Evolutionary conservation across 2,329 filamentous ascomycete genomes (phyloP).

Genomic region (Colletotrichum tanaceti): DNA sequence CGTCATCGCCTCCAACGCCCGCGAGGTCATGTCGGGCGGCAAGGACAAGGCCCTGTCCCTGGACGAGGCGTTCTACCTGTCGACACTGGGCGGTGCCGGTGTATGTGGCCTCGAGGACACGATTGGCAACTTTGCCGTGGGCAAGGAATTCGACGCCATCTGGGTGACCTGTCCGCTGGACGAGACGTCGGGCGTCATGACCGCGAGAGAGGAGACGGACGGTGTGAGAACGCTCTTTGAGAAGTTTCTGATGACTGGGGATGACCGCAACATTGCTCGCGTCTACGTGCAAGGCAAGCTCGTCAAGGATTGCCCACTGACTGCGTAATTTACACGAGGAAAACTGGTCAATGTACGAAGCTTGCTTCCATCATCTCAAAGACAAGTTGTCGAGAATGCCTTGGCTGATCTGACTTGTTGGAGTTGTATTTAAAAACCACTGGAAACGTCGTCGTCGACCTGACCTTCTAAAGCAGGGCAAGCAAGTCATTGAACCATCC

Average conservation of each 20-base stretch:
- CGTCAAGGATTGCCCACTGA: conserved; percentile 36
- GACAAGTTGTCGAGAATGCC: too few relatives aligned
- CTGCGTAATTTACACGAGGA: not conserved
- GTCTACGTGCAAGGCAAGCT: conserved; percentile 64
- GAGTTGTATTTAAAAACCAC: too few relatives aligned
- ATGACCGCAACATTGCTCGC: conserved; percentile 69
- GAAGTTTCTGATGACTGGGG: conserved; percentile 74
- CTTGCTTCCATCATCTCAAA: not conserved
- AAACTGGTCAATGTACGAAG: not conserved
- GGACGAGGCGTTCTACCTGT: conserved; percentile 68
- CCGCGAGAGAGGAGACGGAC: conserved; percentile 64
- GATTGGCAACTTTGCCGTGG: conserved; percentile 67
- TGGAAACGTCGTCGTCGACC: too few relatives aligned
- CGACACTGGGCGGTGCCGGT: conserved; percentile 69
- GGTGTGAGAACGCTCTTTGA: conserved; percentile 62
- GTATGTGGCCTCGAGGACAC: conserved; percentile 66
- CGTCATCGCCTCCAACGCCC: conserved; percentile 64
- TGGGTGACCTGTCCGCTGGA: conserved; percentile 55
- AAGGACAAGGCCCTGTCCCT: conserved; percentile 59
- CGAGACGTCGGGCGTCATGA: conserved; percentile 57
- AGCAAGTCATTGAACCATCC: too few relatives aligned
- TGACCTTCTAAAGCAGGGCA: too few relatives aligned
- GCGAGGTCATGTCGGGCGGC: conserved; percentile 55
- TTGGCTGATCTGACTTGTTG: too few relatives aligned
- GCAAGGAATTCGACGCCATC: conserved; percentile 72